Base-by-base conservation (phyloP, 148 eudicot genomes). In the Drosera capensis region DNA sequence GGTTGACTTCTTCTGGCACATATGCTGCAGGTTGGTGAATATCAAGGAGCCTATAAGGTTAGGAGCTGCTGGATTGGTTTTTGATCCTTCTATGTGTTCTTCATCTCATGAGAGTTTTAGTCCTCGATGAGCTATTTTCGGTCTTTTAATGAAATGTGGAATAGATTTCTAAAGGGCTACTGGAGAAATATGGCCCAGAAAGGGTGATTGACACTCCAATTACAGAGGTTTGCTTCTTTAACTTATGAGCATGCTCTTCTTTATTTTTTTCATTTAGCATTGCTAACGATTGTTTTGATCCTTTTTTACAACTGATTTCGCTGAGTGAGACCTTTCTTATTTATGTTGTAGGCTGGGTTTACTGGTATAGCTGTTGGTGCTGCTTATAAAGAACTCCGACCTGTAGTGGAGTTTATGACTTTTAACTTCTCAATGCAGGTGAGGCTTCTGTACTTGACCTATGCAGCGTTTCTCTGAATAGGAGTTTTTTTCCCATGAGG, bases 1-100 rank as follows among this genome's bases (percentile, higher is more conserved):
- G 35, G 8, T 19, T 36, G 5, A 26, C 3, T 54, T 51, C 7
- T 29, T 37, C 42, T 18, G 36, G 0, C 23, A 18, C n/a, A 9
- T 11, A 9, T 9, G 11, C 38, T 34, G 9, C 68, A 85, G 95
- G 90, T 85, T 62, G 95, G 95, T 12, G 95, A 86, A 45, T 86
- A 86, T 59, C 95, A 86, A 64, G 95, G 95, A 54, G 95, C 95
- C 44, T 86, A 86, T 60, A 86, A 86, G 86, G 95, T 86, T 49
- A 59, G 62, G 25, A 18, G 23, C 29, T 24, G 22, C 12, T 14
- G 20, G 17, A 0, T 9, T 26, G 25, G 19, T 17, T 20, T 29
- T 39, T n/a, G 13, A 25, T 29, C 42, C 21, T 7, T 25, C 16
- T 42, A 1, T 11, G 14, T 25, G n/a, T 8, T 18, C n/a, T n/a